Evolutionary conservation across 331 rosid genomes (phyloP), one percentile per base, ranked within the genome.

Genomic region (Pyracantha coccinea): DNA sequence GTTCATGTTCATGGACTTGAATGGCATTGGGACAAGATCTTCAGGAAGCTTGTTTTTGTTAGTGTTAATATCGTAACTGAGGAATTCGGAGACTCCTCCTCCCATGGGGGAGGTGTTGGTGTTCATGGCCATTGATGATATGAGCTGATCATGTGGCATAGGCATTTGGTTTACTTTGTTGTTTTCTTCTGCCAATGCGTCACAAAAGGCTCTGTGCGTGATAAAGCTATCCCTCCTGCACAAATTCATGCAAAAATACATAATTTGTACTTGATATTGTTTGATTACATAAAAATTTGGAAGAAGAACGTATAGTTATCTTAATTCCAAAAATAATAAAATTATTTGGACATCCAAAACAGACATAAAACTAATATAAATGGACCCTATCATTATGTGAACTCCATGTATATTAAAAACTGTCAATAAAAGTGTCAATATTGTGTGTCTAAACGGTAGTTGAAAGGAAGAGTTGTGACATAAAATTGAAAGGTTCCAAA

Each of bases 141-240:
- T 84, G 5, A 82, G 77, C 52, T 33, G 50, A 32, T 73, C 66
- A 27, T 3, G 66, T 25, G 66, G 66, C 11, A 27, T 84, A 73
- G 88, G 82, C 79, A 85, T 83, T 72, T 90, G 93, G 87, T 86
- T 88, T 44, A 89, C 85, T 86, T 87, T 55, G 86, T 89, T 86
- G 89, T 91, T 91, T 83, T 91, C 97, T 80, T 89, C 97, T 8
- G 97, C 81, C 77, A 91, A 78, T 50, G 97, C 97, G 17, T 89
- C 97, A 70, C 97, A 91, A 59, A 91, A 91, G 11, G 97, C 97
- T 79, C 97, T 87, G 77, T 91, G 97, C 11, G 97, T 89, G 79
- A 91, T 87, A 24, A 91, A 91, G 68, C 97, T 91, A 73, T 91
- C 97, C 76, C 93, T 85, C 82, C 97, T 91, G 94, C 85, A 80